Evolutionary conservation across 768 basidiomycete species (phyloP), one percentile per base, ranked within the genome.

Genomic region (Flagelloscypha sp.): DNA sequence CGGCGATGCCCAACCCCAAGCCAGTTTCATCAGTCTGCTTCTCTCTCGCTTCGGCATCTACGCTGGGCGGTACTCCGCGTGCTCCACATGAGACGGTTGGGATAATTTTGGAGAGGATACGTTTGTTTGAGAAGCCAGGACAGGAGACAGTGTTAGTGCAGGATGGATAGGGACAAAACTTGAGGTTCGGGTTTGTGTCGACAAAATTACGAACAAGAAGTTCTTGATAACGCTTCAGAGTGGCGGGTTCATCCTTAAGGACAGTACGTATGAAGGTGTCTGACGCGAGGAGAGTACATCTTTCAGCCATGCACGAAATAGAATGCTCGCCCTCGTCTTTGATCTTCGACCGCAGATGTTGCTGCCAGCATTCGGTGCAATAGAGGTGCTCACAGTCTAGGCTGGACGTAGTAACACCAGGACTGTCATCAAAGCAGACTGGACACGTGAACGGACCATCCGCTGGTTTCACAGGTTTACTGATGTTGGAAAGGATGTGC

Each of bases 111-210:
- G 80, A 70, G 20, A 95, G 66, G 38, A 82, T 72, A 2, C 72
- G 66, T 55, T 82, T 84, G 29, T 77, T 72, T 1, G 89, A 72
- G 0, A 85, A 87, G n/a, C 80, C 56, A 6, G 79, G 71, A 61
- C 93, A 97, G 24, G 84, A 82, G 30, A 98, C 81, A 12, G 93
- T 92, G 56, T 87, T 80, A 24, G 89, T 84, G 69, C 95, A 99
- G 24, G 79, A 76, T 0, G 94, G 93, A 47, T 88, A 90, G 3
- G 95, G 95, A 55, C 95, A 99, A 68, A 86, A 99, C 58, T 88
- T 84, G 52, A 98, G 72, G 37, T 74, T 77, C 21, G 76, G 62
- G 57, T 80, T 82, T 52, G 84, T 86, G n/a, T 74, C 75, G 12
- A 99, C 95, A 57, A 84, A 98, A 58, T 94, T 78, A 36, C 92